These are phyloP conservation scores for Globisporangium alternatum DNA, from an alignment of 352 stramenopile species.

Conservation along the genomic window DNA sequence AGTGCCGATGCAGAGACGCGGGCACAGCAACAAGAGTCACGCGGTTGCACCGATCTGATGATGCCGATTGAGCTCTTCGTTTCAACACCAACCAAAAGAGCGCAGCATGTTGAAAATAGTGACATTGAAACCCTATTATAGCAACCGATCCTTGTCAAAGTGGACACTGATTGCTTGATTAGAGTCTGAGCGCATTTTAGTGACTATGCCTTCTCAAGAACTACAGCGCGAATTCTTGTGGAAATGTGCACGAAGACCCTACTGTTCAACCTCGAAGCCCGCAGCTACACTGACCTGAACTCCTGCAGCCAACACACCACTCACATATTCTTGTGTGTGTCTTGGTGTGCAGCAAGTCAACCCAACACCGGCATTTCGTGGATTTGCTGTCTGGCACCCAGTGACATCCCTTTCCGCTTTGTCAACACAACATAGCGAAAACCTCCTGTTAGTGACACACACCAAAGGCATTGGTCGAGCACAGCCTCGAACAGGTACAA, in stretches of 20 bases:
- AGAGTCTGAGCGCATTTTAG: not conserved
- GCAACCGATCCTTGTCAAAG: not conserved
- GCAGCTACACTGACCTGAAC: not conserved
- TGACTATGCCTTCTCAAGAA: not conserved
- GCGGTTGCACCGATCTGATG: not conserved
- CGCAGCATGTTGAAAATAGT: not conserved
- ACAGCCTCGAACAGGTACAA: not conserved
- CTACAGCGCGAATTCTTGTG: slow-evolving; percentile 1
- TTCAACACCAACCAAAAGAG: slow-evolving; percentile 16
- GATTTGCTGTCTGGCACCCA: no score
- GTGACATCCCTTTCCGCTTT: not conserved
- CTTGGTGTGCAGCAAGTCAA: not conserved
- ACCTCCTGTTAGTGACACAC: not conserved
- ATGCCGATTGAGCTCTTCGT: slow-evolving; percentile 1
- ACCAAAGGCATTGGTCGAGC: slow-evolving; percentile 1
- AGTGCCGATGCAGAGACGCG: not conserved
- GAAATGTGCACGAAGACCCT: not conserved
- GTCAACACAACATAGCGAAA: not conserved
- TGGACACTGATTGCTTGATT: not conserved
- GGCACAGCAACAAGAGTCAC: not conserved
- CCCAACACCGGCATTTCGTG: not conserved
- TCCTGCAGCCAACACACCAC: not conserved
- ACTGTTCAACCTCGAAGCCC: not conserved
- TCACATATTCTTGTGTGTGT: not conserved
- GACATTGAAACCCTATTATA: not conserved